Conservation (phyloP, 352 stramenopile species). For the Globisporangium abappressorium region DNA sequence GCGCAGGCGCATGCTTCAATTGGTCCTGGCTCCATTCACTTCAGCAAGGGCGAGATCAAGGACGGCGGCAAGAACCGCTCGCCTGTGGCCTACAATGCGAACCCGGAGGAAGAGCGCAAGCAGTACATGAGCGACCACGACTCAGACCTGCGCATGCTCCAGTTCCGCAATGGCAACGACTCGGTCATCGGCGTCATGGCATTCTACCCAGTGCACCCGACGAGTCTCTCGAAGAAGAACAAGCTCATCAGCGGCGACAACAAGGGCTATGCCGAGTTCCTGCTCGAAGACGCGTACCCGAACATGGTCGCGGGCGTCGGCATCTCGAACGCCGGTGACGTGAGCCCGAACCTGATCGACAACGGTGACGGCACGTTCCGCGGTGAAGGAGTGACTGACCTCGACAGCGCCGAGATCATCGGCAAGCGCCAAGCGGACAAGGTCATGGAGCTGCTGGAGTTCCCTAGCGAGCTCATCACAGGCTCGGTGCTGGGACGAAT, state of each 20-base stretch:
- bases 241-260: slow-evolving; percentile 78
- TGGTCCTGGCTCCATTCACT: slow-evolving; percentile 34
- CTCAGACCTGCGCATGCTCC: slow-evolving; percentile 61
- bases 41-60: slow-evolving; percentile 26
- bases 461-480: slow-evolving; percentile 19
- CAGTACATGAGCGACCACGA: slow-evolving; percentile 60
- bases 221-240: slow-evolving; percentile 73
- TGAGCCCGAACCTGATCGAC: slow-evolving; percentile 44
- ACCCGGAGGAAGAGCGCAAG: slow-evolving; percentile 50
- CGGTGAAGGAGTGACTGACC: slow-evolving; percentile 28
- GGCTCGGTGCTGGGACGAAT: slow-evolving; percentile 29
- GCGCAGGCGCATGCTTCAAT: slow-evolving; percentile 49
- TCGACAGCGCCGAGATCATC: slow-evolving; percentile 43
- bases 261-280: slow-evolving; percentile 56
- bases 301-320: slow-evolving; percentile 30
- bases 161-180: slow-evolving; percentile 36
- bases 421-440: slow-evolving; percentile 34
- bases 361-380: slow-evolving; percentile 45
- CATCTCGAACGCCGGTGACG: slow-evolving; percentile 41
- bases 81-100: slow-evolving; percentile 63
- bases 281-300: slow-evolving; percentile 30
- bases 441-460: slow-evolving; percentile 26
- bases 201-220: slow-evolving; percentile 82
- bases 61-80: slow-evolving; percentile 66
- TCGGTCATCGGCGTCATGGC: slow-evolving; percentile 51